These are phyloP conservation scores for Grigorovia yakushimaensis DNA, from an alignment of 805 yeast species.

Conservation along the genomic window DNA sequence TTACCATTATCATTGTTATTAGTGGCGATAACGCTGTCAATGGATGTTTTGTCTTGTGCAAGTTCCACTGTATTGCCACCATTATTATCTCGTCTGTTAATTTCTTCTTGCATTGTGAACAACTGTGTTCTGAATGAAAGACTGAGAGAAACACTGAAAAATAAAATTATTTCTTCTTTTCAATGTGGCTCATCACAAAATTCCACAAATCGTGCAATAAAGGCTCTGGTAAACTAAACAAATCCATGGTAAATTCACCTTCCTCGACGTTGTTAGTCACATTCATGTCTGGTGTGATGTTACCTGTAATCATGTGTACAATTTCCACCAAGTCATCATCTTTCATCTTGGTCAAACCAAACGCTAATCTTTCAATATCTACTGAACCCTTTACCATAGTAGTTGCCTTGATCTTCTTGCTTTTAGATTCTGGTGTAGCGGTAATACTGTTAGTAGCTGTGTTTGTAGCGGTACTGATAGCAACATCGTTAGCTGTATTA, in stretches of 20 bases:
- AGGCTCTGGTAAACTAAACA: slow-evolving; percentile 85
- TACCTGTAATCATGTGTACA: slow-evolving; percentile 96
- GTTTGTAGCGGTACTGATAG: slow-evolving; percentile 5
- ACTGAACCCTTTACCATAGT: slow-evolving; percentile 59
- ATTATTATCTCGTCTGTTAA: neutral
- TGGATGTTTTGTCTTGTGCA: neutral
- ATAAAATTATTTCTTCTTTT: slow-evolving; percentile 1
- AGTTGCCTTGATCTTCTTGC: slow-evolving; percentile 41
- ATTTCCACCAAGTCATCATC: slow-evolving; percentile 92
- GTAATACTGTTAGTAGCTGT: slow-evolving; percentile 6
- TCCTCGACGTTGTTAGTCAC: slow-evolving; percentile 91
- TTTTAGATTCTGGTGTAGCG: slow-evolving; percentile 26
- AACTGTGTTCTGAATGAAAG: neutral
- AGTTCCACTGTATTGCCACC: neutral
- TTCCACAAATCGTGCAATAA: slow-evolving; percentile 91
- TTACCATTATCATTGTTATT: neutral
- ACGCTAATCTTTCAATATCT: slow-evolving; percentile 85
- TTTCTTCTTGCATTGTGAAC: neutral
- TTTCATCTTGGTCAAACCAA: slow-evolving; percentile 72
- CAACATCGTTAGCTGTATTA: slow-evolving; percentile 7
- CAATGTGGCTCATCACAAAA: slow-evolving; percentile 65
- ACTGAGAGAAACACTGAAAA: neutral
- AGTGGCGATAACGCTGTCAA: neutral
- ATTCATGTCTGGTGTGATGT: slow-evolving; percentile 89
- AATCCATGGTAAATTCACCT: slow-evolving; percentile 95